Evolutionary conservation across 371 early-diverging fungal species (phyloP).

Genomic region (Umbelopsis sp.): DNA sequence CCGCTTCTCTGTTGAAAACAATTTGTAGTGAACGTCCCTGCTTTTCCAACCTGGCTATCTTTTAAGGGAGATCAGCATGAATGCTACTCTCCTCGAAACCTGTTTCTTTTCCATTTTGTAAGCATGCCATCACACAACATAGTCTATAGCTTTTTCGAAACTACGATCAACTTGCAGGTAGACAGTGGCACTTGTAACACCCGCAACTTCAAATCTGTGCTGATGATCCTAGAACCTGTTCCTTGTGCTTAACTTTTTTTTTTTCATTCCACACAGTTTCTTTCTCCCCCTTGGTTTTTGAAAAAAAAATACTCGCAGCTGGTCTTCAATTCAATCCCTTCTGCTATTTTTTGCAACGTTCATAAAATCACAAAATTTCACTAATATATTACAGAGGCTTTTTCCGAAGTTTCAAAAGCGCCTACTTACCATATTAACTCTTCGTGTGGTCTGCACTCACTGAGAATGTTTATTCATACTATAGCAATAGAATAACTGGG

Average conservation of each 20-base stretch:
- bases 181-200: too few species aligned
- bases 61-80: slow-evolving; percentile 16
- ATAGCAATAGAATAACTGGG: not conserved
- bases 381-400: not conserved
- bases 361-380: not conserved
- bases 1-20: not conserved
- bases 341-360: too few species aligned
- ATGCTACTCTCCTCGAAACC: not conserved
- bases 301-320: not conserved
- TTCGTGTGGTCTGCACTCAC: not conserved
- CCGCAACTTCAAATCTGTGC: too few species aligned
- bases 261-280: too few species aligned
- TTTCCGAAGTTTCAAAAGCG: not conserved
- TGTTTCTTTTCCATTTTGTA: not conserved
- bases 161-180: too few species aligned
- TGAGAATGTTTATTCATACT: not conserved
- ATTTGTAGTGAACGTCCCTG: not conserved
- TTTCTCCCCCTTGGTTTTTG: too few species aligned
- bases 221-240: too few species aligned
- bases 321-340: not conserved
- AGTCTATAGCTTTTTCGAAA: not conserved
- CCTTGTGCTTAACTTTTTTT: too few species aligned
- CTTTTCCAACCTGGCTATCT: not conserved
- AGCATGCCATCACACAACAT: not conserved
- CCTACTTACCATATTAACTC: slow-evolving; percentile 10